Evolutionary conservation across 352 stramenopile genomes (phyloP).

Genomic region (Elongisporangium undulatum): DNA sequence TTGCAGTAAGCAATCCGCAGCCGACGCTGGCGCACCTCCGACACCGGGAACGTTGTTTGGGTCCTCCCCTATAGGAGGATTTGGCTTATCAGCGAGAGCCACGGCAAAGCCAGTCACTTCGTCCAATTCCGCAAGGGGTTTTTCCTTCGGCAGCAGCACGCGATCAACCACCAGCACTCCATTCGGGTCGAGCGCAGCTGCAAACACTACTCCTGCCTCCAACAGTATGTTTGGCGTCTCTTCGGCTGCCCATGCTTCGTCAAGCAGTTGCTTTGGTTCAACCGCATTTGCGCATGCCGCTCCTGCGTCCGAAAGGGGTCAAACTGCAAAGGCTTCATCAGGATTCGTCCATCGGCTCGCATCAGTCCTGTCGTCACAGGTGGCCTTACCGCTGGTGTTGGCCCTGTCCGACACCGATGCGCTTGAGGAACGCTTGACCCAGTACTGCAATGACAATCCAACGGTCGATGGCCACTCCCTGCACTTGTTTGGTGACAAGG

Average conservation of each 20-base stretch:
- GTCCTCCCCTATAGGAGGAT: background rate
- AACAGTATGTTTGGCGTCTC: no score
- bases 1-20: background rate
- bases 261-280: no score
- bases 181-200: background rate
- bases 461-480: slow-evolving; percentile 5
- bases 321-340: no score
- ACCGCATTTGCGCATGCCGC: no score
- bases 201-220: no score
- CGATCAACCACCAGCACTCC: background rate
- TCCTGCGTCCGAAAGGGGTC: no score
- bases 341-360: background rate
- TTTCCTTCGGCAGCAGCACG: background rate
- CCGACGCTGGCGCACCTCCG: background rate
- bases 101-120: background rate
- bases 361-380: background rate
- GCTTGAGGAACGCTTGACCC: background rate
- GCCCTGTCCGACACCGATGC: background rate
- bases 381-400: background rate
- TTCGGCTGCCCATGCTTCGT: no score
- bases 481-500: slow-evolving; percentile 17
- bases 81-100: background rate
- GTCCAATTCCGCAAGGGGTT: background rate
- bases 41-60: background rate
- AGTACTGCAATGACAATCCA: slow-evolving; percentile 14